Base-by-base conservation (phyloP, 2,329 filamentous ascomycete genomes). In the Penicillium sp. region DNA sequence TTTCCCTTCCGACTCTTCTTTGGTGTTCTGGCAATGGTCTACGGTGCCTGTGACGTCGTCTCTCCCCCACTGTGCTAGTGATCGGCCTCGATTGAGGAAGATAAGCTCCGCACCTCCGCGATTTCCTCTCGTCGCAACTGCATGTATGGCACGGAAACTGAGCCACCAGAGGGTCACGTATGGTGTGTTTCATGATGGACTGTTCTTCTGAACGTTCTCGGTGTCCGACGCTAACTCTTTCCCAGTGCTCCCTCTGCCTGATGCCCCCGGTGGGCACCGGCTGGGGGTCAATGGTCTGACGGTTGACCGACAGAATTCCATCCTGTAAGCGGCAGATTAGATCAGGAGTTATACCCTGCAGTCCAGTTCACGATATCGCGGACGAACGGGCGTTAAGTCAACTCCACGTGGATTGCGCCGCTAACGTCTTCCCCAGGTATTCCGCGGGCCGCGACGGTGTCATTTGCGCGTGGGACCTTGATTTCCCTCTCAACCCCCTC, bases 231-330 rank as follows among this genome's bases (percentile, higher is more conserved):
- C 28, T 35, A 22, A 38, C 29, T n/a, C 11, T 20, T 13, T 27
- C 33, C 31, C 56, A 83, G 81, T 86, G 65, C 75, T 86, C 51
- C 82, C 82, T 56, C 77, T 85, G 54, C 79, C 80, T 45, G 81
- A 84, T 64, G 80, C 79, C 41, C 76, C 80, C 12, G 87, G 86
- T 51, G 90, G 90, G 41, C 92, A 98, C 71, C 77, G 89, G 55
- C 79, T 96, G 39, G 92, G 92, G 49, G 87, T 98, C 54, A 95
- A 96, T 73, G 89, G 90, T 47, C 78, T 98, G 44, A 87, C 87
- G 35, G 82, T 95, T 49, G 92, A 96, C 67, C 72, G 75, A 45
- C 75, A 82, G 51, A 85, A 84, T 64, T 85, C 83, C 39, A 88
- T 95, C 45, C 75, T 98, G 88, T 95, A 73, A 73, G 84, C 39